A percentile compares a stretch with the other conserved stretches of the same genome.
Conservation (phyloP, 768 basidiomycete genomes). For the Lactifluus piperatus region DNA sequence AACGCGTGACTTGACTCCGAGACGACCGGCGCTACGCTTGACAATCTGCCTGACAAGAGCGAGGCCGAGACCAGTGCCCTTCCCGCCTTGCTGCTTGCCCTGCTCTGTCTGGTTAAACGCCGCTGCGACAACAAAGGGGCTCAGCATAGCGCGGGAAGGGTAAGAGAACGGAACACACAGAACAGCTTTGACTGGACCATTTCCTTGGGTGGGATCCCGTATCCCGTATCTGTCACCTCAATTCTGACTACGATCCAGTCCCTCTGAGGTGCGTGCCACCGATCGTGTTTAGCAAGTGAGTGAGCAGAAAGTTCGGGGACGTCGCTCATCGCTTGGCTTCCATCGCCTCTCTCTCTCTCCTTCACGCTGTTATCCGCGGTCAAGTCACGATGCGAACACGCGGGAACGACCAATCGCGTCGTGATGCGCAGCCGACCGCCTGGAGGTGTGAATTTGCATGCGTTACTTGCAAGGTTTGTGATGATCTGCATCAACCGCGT, state of each 20-base stretch:
- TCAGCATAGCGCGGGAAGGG: background rate
- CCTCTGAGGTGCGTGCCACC: constrained; percentile 34
- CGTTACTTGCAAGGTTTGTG: constrained; percentile 80
- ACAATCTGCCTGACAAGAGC: constrained; percentile 48
- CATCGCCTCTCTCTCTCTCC: background rate
- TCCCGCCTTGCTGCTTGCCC: constrained; percentile 56
- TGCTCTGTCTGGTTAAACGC: constrained; percentile 75
- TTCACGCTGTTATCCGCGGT: background rate
- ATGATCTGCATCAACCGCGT: constrained; percentile 72
- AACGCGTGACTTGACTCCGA: constrained; percentile 35
- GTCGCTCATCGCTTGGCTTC: background rate
- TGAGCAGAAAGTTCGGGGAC: constrained; percentile 23
- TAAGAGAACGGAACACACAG: constrained; percentile 35
- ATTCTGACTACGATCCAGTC: constrained; percentile 77
- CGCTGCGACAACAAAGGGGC: constrained; percentile 30
- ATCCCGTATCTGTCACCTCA: constrained; percentile 72
- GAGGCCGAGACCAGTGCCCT: constrained; percentile 46
- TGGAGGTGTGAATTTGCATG: constrained; percentile 68
- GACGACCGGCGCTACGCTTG: constrained; percentile 39
- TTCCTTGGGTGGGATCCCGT: constrained; percentile 54
- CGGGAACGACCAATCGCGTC: constrained; percentile 47
- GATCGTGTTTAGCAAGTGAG: constrained; percentile 43
- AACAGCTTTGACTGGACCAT: constrained; percentile 65
- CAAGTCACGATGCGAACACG: constrained; percentile 6
- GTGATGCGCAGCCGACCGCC: constrained; percentile 61